Base-by-base conservation (phyloP, 2,329 filamentous ascomycete species). In the Setomelanomma holmii region DNA sequence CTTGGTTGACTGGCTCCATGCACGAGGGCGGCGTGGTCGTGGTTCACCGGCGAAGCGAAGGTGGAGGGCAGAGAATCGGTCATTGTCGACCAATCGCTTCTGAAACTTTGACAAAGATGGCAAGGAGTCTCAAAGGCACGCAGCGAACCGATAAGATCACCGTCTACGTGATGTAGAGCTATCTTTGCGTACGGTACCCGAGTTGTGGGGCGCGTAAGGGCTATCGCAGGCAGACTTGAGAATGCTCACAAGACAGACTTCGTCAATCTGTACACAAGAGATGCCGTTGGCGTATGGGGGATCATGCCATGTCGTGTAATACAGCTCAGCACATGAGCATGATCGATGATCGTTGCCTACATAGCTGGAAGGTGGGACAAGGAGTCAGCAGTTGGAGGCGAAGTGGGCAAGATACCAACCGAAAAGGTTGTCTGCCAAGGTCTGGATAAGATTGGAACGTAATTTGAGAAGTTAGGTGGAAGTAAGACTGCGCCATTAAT, bases 11-110 rank as follows among this genome's bases (percentile, higher is more conserved):
- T 19, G 24, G n/a, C 43, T 33, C 27, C 27, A 54, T 51, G 54
- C 47, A 45, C 43, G 44, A 27, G 16, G 45, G 33, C 47, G 47
- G 51, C 51, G 46, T 51, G 35, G 54, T 43, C 21, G 30, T 30
- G n/a, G n/a, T n/a, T n/a, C 27, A 36, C 34, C 16, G 34, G 34
- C 6, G 24, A 12, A 30, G 24, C 24, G 24, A 12, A n/a, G 24
- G 24, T 12, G 24, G 24, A 30, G 24, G 24, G 27, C 27, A 30
- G 10, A 40, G 17, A 20, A 40, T 14, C 14, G 38, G 5, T 17
- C 2, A 16, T 12, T 40, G 38, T 14, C 38, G n/a, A 4, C 38
- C 38, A 40, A 40, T 40, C 17, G 22, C 4, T 14, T 14, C 5
- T 30, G 27, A 8, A 30, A 10, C 27, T 14, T 30, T 3, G 5